Evolutionary conservation across 306 rosid genomes (phyloP).

Genomic region (Sindora glabra): DNA sequence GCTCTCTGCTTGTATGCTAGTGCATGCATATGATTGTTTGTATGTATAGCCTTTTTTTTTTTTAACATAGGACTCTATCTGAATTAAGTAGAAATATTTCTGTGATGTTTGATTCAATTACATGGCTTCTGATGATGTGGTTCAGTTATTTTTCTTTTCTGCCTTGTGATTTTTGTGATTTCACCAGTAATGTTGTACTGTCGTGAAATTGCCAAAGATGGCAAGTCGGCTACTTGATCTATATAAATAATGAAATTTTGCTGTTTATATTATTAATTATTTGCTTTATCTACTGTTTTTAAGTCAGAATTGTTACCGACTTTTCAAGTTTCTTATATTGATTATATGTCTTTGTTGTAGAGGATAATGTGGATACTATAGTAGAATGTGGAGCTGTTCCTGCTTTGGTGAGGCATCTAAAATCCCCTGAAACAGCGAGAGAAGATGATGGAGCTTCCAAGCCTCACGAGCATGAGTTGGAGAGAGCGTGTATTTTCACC

Average conservation of each 20-base stretch:
- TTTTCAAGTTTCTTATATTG: neutral
- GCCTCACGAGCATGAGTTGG: conserved; percentile 24
- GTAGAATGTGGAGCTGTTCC: conserved; percentile 35
- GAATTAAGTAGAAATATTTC: too few relatives aligned
- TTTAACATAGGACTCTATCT: neutral
- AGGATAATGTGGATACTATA: conserved; percentile 25
- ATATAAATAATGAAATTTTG: neutral
- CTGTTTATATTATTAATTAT: neutral
- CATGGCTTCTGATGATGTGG: too few relatives aligned
- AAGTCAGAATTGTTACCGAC: neutral
- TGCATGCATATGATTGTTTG: neutral
- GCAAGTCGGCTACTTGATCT: neutral
- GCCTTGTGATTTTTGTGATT: too few relatives aligned
- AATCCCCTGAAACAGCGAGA: neutral
- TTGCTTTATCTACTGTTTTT: neutral
- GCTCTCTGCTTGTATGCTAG: neutral
- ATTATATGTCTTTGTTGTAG: conserved; percentile 14
- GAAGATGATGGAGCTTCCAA: neutral
- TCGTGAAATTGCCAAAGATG: too few relatives aligned
- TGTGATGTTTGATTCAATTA: too few relatives aligned
- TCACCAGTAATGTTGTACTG: too few relatives aligned
- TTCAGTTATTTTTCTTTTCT: neutral
- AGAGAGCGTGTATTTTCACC: conserved; percentile 26
- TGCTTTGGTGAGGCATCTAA: conserved; percentile 33
- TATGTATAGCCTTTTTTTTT: neutral